phyloP scores from a whole-genome alignment of 1,284 basidiomycete genomes.

The Thecaphora thlaspeos region DNA sequence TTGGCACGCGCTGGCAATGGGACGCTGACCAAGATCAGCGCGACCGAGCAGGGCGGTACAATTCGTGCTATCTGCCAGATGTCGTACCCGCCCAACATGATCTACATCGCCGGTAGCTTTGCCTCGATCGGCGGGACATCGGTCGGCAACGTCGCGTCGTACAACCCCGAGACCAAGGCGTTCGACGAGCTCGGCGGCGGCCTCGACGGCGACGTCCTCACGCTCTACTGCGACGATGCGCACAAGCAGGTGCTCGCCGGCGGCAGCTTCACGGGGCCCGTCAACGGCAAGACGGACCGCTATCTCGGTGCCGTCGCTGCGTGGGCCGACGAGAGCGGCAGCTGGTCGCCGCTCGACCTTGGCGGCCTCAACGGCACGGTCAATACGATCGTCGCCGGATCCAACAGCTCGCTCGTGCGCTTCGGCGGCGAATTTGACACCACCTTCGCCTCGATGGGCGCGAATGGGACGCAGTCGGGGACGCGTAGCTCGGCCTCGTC shows the following conservation, averaged over 20 bases:
- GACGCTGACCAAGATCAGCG: constrained; percentile 43
- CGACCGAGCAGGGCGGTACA: constrained; percentile 52
- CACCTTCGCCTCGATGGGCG: constrained; percentile 63
- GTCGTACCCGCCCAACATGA: constrained; percentile 21
- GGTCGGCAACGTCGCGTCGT: constrained; percentile 47
- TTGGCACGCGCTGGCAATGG: constrained; percentile 48
- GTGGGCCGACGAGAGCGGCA: constrained; percentile 68
- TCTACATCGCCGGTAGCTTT: constrained; percentile 58
- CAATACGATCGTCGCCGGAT: constrained; percentile 72
- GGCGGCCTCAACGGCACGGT: constrained; percentile 79
- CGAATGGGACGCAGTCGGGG: constrained; percentile 26
- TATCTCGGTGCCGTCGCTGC: constrained; percentile 70
- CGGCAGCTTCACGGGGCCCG: constrained; percentile 68
- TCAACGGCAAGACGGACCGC: constrained; percentile 51
- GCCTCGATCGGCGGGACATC: constrained; percentile 41
- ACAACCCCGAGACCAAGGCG: constrained; percentile 24
- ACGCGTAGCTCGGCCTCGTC: constrained; percentile 63
- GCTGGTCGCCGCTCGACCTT: constrained; percentile 78
- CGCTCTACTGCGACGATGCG: constrained; percentile 77
- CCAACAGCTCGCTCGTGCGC: constrained; percentile 72
- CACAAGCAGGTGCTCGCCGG: constrained; percentile 78
- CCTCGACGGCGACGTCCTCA: constrained; percentile 68
- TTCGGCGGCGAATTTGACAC: constrained; percentile 78
- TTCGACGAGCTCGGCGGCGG: constrained; percentile 39
- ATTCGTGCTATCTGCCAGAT: constrained; percentile 55